Percentiles rank a stretch among this genome's conserved stretches.
Evolutionary conservation across 371 early-diverging fungal species (phyloP).

Genomic region (Entomophthora muscae): DNA sequence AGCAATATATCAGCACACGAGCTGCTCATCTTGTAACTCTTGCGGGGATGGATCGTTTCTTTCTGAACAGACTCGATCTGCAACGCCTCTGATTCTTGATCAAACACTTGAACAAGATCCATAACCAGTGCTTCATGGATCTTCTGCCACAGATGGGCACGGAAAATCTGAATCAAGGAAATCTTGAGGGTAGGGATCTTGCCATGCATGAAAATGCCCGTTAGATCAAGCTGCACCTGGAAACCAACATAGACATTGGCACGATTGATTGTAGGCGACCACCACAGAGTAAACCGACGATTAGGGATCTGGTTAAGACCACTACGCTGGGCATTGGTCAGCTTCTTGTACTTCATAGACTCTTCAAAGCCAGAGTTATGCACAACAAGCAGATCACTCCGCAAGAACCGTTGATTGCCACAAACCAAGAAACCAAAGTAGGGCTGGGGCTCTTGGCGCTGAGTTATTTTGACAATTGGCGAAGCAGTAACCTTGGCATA

Average conservation of each 20-base stretch:
- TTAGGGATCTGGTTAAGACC: constrained; percentile 99
- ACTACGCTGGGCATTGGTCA: constrained; percentile 96
- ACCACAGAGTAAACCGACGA: constrained; percentile 99
- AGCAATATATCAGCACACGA: constrained; percentile 83
- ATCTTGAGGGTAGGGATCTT: constrained; percentile 99
- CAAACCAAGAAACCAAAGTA: constrained; percentile 27
- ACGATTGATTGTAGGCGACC: constrained; percentile 97
- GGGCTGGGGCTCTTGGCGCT: constrained; percentile 6
- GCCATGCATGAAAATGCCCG: constrained; percentile 99
- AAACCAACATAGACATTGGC: constrained; percentile 98
- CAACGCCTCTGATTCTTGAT: constrained; percentile 92
- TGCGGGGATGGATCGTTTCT: constrained; percentile 96
- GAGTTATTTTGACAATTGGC: background rate
- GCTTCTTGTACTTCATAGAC: constrained; percentile 74
- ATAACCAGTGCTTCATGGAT: constrained; percentile 93
- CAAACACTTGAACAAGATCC: constrained; percentile 90
- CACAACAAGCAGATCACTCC: constrained; percentile 17
- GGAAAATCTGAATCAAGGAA: constrained; percentile 96
- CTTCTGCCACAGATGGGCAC: constrained; percentile 99
- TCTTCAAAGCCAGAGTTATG: constrained; percentile 41
- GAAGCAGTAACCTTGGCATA: background rate
- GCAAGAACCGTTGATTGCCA: constrained; percentile 25
- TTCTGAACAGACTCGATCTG: constrained; percentile 98
- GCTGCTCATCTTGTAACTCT: constrained; percentile 97
- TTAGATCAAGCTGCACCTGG: constrained; percentile 97